Percentiles rank a stretch among this genome's conserved stretches.
Evolutionary conservation across 225 moss, liverwort and hornwort genomes (phyloP).

Genomic region (Asterella californica): DNA sequence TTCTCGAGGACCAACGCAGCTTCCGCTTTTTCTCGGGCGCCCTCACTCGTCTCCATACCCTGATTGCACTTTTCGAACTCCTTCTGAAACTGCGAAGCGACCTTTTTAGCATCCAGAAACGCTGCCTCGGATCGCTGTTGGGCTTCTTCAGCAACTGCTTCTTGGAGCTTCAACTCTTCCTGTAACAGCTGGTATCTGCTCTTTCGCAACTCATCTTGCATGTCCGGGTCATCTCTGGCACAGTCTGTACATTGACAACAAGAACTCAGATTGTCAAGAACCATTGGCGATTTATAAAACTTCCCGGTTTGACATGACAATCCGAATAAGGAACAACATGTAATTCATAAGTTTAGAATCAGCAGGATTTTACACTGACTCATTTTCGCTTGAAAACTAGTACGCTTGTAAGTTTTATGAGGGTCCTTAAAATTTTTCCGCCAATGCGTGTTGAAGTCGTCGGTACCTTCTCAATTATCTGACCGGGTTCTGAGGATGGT

Average conservation of each 20-base stretch:
- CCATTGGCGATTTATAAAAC: not conserved
- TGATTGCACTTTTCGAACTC: constrained; percentile 60
- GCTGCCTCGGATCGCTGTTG: constrained; percentile 52
- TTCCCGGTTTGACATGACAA: not conserved
- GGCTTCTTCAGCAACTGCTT: constrained; percentile 52
- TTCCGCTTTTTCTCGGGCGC: constrained; percentile 57
- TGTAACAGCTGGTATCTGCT: constrained; percentile 51
- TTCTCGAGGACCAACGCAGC: constrained; percentile 49
- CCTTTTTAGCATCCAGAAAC: constrained; percentile 72
- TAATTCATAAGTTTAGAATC: not conserved
- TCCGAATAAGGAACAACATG: not conserved
- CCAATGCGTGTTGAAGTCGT: not conserved
- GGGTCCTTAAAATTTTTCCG: not conserved
- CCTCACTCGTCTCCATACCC: constrained; percentile 64
- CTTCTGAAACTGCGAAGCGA: constrained; percentile 55
- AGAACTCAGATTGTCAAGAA: too few species aligned
- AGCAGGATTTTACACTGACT: not conserved
- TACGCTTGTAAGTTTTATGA: not conserved
- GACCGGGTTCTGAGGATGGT: not conserved
- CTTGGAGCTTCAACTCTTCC: constrained; percentile 68
- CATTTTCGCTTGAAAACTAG: too few species aligned
- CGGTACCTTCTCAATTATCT: not conserved
- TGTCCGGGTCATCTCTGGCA: constrained; percentile 53
- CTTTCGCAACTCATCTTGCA: constrained; percentile 63
- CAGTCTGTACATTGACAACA: constrained; percentile 43